Evolutionary conservation across 768 basidiomycete species (phyloP).

Genomic region (Kwoniella europaea): DNA sequence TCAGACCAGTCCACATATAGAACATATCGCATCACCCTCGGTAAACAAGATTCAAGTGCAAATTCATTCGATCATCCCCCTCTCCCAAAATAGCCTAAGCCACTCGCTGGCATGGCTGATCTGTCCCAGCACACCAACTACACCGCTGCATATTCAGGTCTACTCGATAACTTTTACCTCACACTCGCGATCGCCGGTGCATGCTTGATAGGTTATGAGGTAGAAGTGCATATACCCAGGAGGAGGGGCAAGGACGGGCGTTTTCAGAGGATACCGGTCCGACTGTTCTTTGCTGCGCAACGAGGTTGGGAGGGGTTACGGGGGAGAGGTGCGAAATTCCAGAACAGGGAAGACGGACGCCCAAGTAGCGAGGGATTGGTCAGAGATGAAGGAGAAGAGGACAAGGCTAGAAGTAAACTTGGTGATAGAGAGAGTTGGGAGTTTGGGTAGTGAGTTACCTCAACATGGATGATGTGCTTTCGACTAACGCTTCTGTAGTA

Average conservation of each 20-base stretch:
- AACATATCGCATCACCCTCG: too few species aligned
- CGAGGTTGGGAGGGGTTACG: constrained; percentile 29
- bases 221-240: constrained; percentile 50
- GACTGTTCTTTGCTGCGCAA: constrained; percentile 28
- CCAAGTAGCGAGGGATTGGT: constrained; percentile 20
- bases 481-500: constrained; percentile 25
- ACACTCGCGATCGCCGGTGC: constrained; percentile 53
- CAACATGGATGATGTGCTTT: background rate
- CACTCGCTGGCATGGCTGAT: constrained; percentile 49
- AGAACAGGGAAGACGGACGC: background rate
- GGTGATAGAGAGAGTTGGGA: constrained; percentile 56
- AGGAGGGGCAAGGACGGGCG: constrained; percentile 46
- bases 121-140: constrained; percentile 46
- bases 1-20: too few species aligned
- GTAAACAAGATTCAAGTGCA: background rate
- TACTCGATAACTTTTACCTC: constrained; percentile 53
- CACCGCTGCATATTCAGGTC: constrained; percentile 55
- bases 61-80: background rate
- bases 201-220: constrained; percentile 53
- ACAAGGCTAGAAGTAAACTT: constrained; percentile 29
- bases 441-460: constrained; percentile 52
- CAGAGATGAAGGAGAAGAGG: constrained; percentile 1
- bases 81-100: background rate
- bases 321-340: background rate
- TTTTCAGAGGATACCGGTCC: constrained; percentile 37